These are phyloP conservation scores for Ogataea hybrid DNA, from an alignment of 1,139 yeast genomes.

Conservation along the genomic window DNA sequence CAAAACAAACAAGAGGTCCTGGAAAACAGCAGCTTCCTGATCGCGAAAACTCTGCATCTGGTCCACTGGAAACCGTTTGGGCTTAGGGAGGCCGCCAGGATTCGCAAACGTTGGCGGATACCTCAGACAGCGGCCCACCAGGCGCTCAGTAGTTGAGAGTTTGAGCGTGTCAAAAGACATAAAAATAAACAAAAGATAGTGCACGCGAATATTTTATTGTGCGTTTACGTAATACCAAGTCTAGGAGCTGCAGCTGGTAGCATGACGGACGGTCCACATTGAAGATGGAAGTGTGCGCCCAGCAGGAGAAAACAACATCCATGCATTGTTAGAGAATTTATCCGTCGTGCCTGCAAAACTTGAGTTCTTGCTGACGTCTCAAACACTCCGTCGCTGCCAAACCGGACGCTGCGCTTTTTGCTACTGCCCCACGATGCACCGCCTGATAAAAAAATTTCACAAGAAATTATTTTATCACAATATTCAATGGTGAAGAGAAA, in stretches of 20 bases:
- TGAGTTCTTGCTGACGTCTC: too few relatives aligned
- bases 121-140: slow-evolving; percentile 15
- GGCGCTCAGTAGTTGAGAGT: slow-evolving; percentile 1
- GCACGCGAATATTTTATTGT: background rate
- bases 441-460: slow-evolving; percentile 9
- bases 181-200: slow-evolving; percentile 3
- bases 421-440: background rate
- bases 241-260: too few relatives aligned
- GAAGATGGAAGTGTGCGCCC: too few relatives aligned
- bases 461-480: slow-evolving; percentile 3
- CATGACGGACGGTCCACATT: too few relatives aligned
- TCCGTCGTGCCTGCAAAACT: too few relatives aligned
- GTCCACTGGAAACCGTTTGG: slow-evolving; percentile 24
- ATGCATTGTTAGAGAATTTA: too few relatives aligned
- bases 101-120: slow-evolving; percentile 17
- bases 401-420: too few relatives aligned
- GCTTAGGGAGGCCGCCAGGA: slow-evolving; percentile 6
- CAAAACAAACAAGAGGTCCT: slow-evolving; percentile 67
- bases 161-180: slow-evolving; percentile 11
- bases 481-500: slow-evolving; percentile 72
- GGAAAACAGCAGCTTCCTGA: slow-evolving; percentile 72
- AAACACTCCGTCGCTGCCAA: too few relatives aligned
- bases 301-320: too few relatives aligned
- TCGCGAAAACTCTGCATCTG: slow-evolving; percentile 23
- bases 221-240: background rate